Evolutionary conservation across 2,329 filamentous ascomycete species (phyloP).

Genomic region (Ascochyta clinopodiicola): DNA sequence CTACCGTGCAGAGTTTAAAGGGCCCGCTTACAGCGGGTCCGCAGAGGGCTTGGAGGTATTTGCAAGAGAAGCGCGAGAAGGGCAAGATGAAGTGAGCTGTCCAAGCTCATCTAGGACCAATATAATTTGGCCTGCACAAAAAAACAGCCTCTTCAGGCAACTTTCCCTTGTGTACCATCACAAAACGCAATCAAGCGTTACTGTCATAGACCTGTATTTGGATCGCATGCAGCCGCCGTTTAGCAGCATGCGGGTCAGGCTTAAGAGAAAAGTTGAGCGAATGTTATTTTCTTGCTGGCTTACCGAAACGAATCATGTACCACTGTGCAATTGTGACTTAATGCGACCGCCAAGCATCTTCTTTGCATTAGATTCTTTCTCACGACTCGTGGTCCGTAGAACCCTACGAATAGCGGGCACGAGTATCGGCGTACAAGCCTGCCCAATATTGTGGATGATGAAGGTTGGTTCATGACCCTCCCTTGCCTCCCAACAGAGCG

Average conservation of each 20-base stretch:
- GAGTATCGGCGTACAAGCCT: neutral
- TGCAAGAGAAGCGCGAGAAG: constrained; percentile 74
- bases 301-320: neutral
- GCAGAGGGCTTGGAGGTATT: constrained; percentile 72
- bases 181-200: constrained; percentile 18
- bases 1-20: constrained; percentile 86
- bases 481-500: neutral
- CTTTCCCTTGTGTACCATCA: constrained; percentile 27
- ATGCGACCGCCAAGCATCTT: neutral
- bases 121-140: neutral
- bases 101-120: neutral
- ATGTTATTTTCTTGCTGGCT: constrained; percentile 9
- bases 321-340: neutral
- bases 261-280: constrained; percentile 14
- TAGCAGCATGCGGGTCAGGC: constrained; percentile 17
- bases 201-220: constrained; percentile 10
- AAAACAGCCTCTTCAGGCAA: constrained; percentile 4
- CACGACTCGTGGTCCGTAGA: neutral
- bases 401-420: neutral
- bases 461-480: neutral
- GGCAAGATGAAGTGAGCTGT: constrained; percentile 40
- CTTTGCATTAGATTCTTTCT: neutral
- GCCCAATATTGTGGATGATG: neutral
- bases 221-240: constrained; percentile 15
- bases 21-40: constrained; percentile 80